These are phyloP conservation scores for Pichia occidentalis DNA, from an alignment of 805 yeast genomes.

Conservation along the genomic window DNA sequence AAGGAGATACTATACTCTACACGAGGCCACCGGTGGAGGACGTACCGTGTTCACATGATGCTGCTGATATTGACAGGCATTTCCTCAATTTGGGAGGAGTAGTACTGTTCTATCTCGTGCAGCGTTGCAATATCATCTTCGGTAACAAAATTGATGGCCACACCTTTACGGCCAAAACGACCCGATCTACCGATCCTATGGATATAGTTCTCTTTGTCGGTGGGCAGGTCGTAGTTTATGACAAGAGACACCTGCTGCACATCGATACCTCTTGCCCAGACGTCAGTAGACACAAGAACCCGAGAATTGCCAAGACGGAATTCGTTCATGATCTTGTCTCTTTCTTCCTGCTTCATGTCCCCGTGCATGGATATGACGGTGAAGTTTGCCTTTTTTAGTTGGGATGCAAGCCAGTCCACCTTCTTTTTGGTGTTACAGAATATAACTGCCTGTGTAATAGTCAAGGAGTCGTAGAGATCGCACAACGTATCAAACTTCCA, in stretches of 20 bases:
- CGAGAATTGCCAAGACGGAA: slow-evolving; percentile 92
- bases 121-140: slow-evolving; percentile 65
- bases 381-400: slow-evolving; percentile 71
- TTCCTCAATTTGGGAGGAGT: slow-evolving; percentile 84
- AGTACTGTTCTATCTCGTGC: slow-evolving; percentile 84
- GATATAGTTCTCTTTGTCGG: slow-evolving; percentile 86
- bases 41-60: slow-evolving; percentile 18
- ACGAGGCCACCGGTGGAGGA: too few species aligned
- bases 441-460: slow-evolving; percentile 95
- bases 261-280: slow-evolving; percentile 97
- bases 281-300: slow-evolving; percentile 87
- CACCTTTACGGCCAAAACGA: slow-evolving; percentile 98
- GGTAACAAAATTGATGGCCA: slow-evolving; percentile 91
- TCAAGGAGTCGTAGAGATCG: slow-evolving; percentile 90
- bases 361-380: slow-evolving; percentile 95
- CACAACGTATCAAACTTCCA: slow-evolving; percentile 93
- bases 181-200: slow-evolving; percentile 99
- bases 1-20: too few species aligned
- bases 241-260: slow-evolving; percentile 96
- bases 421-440: slow-evolving; percentile 95
- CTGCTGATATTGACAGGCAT: slow-evolving; percentile 60
- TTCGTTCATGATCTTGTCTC: slow-evolving; percentile 93
- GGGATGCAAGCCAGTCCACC: slow-evolving; percentile 81
- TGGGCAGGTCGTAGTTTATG: slow-evolving; percentile 88
- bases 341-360: slow-evolving; percentile 88